Base-by-base conservation (phyloP, 495 filamentous ascomycete species). In the Xylaria curta region DNA sequence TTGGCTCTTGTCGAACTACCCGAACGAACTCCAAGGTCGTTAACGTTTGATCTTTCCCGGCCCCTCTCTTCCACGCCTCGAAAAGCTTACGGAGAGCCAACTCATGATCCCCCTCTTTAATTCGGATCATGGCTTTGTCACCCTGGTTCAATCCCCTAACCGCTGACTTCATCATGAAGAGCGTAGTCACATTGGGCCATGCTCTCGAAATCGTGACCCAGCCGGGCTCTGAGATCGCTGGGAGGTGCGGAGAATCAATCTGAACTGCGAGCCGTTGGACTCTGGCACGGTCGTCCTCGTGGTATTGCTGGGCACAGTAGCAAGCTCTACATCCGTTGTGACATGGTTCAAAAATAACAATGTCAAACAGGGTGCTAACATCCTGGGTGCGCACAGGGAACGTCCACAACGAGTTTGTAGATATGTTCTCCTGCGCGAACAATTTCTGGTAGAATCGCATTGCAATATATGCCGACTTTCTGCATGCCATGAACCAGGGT, bases 311-410 rank as follows among this genome's bases (percentile, higher is more conserved):
- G 26, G 78, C 76, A 65, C 78, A 80, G 66, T 76, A 72, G 63
- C 44, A 74, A 26, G 68, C 78, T 65, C 78, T 72, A 61, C 78
- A 80, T 19, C 71, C 77, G 12, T 60, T 72, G 46, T 76, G 74
- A 51, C 78, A 80, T 10, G 78, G 78, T 54, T 80, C 78, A 28
- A 70, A 80, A 10, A 78, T 62, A 31, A 80, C 71, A 26, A 80
- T 75, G 66, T 80, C 78, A 17, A 46, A 49, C 0, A 51, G 2
- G 36, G 70, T 51, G 40, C 73, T 75, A 38, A 78, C 28, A 66
- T 69, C 58, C 36, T 80, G 78, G 3, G 56, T 46, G 12, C 58
- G 63, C 13, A 49, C 24, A 13, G 2, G 42, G 28, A 53, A 10
- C n/a, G 21, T 10, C 26, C n/a, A 46, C 3, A 21, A 13, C 36